Evolutionary conservation across 2,329 filamentous ascomycete genomes (phyloP).

Genomic region (Cadophora sp.): DNA sequence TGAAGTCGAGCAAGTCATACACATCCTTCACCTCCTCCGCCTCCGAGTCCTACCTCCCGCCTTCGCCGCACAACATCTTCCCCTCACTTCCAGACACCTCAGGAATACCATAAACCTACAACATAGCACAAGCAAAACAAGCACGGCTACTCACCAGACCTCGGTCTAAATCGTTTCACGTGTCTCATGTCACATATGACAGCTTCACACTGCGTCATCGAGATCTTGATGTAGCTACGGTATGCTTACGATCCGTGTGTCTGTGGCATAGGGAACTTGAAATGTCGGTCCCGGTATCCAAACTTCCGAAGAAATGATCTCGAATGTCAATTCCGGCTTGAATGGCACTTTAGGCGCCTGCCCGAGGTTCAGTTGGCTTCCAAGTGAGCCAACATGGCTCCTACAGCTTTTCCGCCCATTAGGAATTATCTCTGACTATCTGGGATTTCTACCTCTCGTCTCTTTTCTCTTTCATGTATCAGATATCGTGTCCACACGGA

Average conservation of each 20-base stretch:
- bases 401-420: too few relatives aligned
- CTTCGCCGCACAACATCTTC: constrained; percentile 44
- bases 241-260: neutral
- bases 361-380: too few relatives aligned
- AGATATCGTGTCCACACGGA: too few relatives aligned
- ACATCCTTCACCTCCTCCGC: neutral
- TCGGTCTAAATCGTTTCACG: neutral
- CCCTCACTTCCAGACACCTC: too few relatives aligned
- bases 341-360: too few relatives aligned
- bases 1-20: neutral
- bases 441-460: too few relatives aligned
- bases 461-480: too few relatives aligned
- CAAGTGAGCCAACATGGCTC: too few relatives aligned
- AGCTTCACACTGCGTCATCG: neutral
- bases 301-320: too few relatives aligned
- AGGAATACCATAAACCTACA: too few relatives aligned
- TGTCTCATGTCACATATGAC: constrained; percentile 1
- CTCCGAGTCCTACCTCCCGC: neutral
- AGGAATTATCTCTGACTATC: too few relatives aligned
- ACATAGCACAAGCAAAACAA: neutral
- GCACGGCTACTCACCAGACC: neutral
- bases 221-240: neutral
- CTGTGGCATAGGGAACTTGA: neutral
- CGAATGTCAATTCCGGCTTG: too few relatives aligned
- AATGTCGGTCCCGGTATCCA: neutral